Base-by-base conservation (phyloP, 208 protist species). In the Trichomonas tenax region DNA sequence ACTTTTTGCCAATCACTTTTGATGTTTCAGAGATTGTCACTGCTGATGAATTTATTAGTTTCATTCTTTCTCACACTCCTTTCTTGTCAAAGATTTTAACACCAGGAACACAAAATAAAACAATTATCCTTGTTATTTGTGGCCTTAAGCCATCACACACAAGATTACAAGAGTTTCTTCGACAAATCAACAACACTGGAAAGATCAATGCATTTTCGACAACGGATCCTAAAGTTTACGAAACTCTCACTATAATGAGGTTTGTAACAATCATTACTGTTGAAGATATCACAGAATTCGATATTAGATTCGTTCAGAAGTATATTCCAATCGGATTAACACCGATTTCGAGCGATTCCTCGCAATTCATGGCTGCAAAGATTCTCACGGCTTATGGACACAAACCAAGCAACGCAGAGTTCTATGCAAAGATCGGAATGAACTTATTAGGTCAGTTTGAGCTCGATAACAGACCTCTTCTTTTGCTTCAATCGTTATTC, bases 211-310 rank as follows among this genome's bases (percentile, higher is more conserved):
- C 36, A 38, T 44, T 44, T 38, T 93, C 86, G 6, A 34, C 17
- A 58, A 51, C 23, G n/a, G 86, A 93, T 93, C n/a, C 41, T 58
- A 93, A 93, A 38, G 86, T 93, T 38, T 93, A n/a, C 45, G 86
- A 93, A 51, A 41, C 45, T 31, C 1, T 26, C 3, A 93, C 23
- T 38, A 93, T 93, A 6, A 48, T 48, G 41, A 34, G 44, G 38
- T 93, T 93, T 17, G 44, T 38, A 26, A 51, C 45, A 3, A 93
- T 93, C 4, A 51, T 93, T 38, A 93, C 86, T 26, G 44, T 44
- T 26, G 10, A 38, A 93, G 17, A 48, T 38, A 26, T 48, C 10
- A 48, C 11, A 58, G 0, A 51, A 58, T 51, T 51, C 14, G 40
- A 41, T 34, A 41, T 26, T 21, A 23, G 86, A 17, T 93, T 93